Conservation (phyloP, 2,329 filamentous ascomycete genomes). For the Fusarium buxicola region DNA sequence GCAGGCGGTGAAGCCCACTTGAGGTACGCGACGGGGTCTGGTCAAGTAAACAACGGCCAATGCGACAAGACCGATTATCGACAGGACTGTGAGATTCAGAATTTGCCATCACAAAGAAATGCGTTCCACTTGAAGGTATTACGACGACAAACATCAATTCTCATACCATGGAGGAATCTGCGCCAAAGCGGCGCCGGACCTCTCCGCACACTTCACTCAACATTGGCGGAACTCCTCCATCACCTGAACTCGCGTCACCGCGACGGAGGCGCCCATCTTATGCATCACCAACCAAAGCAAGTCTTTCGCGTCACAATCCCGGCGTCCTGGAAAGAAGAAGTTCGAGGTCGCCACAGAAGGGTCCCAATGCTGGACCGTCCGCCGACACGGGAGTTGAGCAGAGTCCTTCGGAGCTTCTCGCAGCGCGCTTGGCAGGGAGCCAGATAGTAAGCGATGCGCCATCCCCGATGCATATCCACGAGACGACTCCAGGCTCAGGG, state of each 20-base stretch:
- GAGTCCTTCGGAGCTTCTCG: slow-evolving; percentile 45
- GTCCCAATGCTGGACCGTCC: slow-evolving; percentile 25
- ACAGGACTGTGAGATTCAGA: slow-evolving; percentile 1
- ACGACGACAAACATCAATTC: background rate
- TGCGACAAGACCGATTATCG: slow-evolving; percentile 36
- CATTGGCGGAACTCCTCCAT: slow-evolving; percentile 36
- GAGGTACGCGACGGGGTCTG: slow-evolving; percentile 37
- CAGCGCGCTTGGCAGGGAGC: slow-evolving; percentile 48
- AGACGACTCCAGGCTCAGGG: slow-evolving; percentile 25
- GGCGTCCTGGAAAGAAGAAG: slow-evolving; percentile 63
- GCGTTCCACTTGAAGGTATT: slow-evolving; percentile 9
- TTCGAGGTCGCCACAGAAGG: slow-evolving; percentile 52
- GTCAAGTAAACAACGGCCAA: slow-evolving; percentile 44
- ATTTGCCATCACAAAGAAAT: slow-evolving; percentile 17
- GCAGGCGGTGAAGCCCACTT: slow-evolving; percentile 46
- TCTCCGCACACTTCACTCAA: slow-evolving; percentile 60
- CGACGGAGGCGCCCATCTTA: slow-evolving; percentile 65
- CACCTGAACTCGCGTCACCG: slow-evolving; percentile 46
- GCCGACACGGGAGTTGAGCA: slow-evolving; percentile 39
- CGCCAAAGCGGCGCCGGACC: slow-evolving; percentile 73
- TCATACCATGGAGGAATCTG: slow-evolving; percentile 62
- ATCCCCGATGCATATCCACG: slow-evolving; percentile 29
- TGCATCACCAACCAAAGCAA: slow-evolving; percentile 75
- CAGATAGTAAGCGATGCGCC: slow-evolving; percentile 40
- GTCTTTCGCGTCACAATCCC: slow-evolving; percentile 70